Base-by-base conservation (phyloP, 2,329 filamentous ascomycete genomes). In the Colletotrichum sp. region DNA sequence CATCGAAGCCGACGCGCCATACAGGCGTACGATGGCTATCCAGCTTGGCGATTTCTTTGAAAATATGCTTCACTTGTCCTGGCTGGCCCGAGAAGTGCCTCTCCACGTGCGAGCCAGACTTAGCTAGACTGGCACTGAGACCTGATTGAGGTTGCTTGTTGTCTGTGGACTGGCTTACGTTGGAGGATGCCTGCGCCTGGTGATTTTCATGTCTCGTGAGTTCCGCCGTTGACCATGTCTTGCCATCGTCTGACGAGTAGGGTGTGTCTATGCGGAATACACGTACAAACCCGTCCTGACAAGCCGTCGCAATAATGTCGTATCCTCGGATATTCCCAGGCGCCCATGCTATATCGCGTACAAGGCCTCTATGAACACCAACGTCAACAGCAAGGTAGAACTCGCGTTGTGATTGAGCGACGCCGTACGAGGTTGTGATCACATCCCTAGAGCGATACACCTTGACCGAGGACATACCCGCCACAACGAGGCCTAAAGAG, bases 341-440 rank as follows among this genome's bases (percentile, higher is more conserved):
- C 1, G 96, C 95, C 97, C 97, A 99, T 3, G 95, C 93, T 2
- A 98, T 91, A 82, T 98, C 96, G 64, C 96, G 90, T 8, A 98
- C 94, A 52, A 98, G 89, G 1, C 93, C 93, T 9, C 91, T 89
- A 79, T 98, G 94, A 3, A 93, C 92, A 34, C 88, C 88, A 18
- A 98, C 87, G 81, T 96, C 94, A 24, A 93, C 93, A 1, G 96
- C 96, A 9, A 95, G 91, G 82, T 98, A 98, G 82, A 98, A 97
- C 75, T 95, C 94, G 76, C 94, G 94, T 87, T 82, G 91, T 85
- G 85, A 92, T 87, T 83, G 87, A 18, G 84, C 84, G 52, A 88
- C 88, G 71, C 87, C 92, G 77, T 89, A 89, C 66, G 85, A 88
- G 52, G 85, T 84, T n/a, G 85, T 87, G 76, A 89, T 83, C 16